Percentiles rank a stretch among this genome's conserved stretches.
These are phyloP conservation scores for Salvia hispanica DNA, from an alignment of 257 asterid genomes.

Conservation along the genomic window DNA sequence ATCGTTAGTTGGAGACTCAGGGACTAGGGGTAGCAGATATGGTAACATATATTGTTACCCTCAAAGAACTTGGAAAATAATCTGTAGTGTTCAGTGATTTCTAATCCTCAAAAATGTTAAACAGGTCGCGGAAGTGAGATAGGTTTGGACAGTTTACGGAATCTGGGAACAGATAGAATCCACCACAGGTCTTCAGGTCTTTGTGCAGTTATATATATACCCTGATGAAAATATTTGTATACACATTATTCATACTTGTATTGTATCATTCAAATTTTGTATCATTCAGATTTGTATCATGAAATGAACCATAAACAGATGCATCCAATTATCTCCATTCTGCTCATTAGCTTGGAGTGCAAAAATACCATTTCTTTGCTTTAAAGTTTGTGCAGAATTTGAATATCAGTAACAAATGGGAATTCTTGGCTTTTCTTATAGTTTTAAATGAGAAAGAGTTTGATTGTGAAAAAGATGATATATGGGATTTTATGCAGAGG, in stretches of 20 bases:
- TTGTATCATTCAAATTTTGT: conserved; percentile 14
- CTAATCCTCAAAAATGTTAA: conserved; percentile 14
- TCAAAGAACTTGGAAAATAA: neutral
- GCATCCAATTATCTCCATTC: conserved; percentile 9
- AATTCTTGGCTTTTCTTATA: too few species aligned
- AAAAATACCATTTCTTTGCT: neutral
- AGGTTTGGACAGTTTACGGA: conserved; percentile 27
- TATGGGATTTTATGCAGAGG: neutral
- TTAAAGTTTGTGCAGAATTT: too few species aligned
- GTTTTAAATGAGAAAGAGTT: too few species aligned
- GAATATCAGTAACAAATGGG: too few species aligned
- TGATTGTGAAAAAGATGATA: too few species aligned
- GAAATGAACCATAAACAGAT: conserved; percentile 10
- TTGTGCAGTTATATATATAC: conserved; percentile 23
- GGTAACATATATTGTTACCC: neutral
- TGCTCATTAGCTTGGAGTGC: neutral
- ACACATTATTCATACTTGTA: conserved; percentile 17
- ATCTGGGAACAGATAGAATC: conserved; percentile 18
- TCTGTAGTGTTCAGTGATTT: neutral
- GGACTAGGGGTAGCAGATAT: neutral
- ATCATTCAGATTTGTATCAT: neutral
- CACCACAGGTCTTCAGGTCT: conserved; percentile 11
- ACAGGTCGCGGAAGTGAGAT: conserved; percentile 44
- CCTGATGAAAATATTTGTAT: conserved; percentile 29
- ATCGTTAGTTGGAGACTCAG: too few species aligned